phyloP scores from a whole-genome alignment of 148 eudicot species.

The Bassia scoparia region DNA sequence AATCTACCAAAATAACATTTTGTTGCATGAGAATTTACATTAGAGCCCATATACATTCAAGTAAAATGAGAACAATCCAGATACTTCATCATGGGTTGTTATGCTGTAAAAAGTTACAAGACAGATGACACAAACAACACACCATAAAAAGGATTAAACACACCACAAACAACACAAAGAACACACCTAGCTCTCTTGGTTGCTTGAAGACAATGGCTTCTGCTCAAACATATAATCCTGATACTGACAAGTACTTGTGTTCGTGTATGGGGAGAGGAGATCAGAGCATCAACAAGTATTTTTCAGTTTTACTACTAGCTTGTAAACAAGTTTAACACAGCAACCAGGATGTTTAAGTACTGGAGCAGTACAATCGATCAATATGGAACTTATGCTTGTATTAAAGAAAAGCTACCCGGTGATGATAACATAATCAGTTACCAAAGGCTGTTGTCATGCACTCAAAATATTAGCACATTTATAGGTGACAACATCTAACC shows the following conservation, averaged over 20 bases:
- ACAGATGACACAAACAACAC: not conserved
- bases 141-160: too few relatives aligned
- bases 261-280: not conserved
- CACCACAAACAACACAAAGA: not conserved
- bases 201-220: not conserved
- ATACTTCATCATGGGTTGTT: not conserved
- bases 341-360: not conserved
- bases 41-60: not conserved
- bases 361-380: too few relatives aligned
- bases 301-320: not conserved
- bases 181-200: not conserved
- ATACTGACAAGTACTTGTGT: not conserved
- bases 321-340: not conserved
- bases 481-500: not conserved
- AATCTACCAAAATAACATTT: not conserved
- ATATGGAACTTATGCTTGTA: not conserved
- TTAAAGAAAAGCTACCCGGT: not conserved
- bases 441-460: not conserved
- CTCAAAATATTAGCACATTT: not conserved
- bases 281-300: not conserved
- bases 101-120: not conserved
- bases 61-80: not conserved
- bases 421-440: not conserved
- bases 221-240: not conserved
- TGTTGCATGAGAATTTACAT: not conserved